A percentile compares a stretch with the other conserved stretches of the same genome.
Conservation (phyloP, 2,329 filamentous ascomycete species). For the Verticillium longisporum region DNA sequence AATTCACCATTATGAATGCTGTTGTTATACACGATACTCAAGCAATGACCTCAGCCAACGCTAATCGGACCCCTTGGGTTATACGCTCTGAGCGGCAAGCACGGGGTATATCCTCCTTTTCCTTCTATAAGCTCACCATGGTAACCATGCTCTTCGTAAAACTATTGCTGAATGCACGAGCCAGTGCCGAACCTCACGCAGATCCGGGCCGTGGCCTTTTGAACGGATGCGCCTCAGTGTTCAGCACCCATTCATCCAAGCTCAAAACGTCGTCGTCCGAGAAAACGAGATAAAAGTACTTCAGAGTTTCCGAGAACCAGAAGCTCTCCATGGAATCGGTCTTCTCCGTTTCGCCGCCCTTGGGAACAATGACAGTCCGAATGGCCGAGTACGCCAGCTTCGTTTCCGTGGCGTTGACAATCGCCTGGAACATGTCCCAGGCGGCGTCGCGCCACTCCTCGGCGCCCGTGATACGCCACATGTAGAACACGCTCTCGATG, state of each 20-base stretch:
- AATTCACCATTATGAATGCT: too few species aligned
- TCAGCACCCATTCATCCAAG: constrained; percentile 64
- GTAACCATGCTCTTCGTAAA: not conserved
- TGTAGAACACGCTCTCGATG: constrained; percentile 45
- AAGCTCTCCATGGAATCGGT: constrained; percentile 37
- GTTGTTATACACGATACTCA: too few species aligned
- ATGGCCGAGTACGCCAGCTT: constrained; percentile 35
- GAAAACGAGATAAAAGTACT: constrained; percentile 72
- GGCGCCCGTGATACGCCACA: constrained; percentile 45
- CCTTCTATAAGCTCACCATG: not conserved
- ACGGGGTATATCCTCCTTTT: too few species aligned
- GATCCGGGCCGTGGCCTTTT: constrained; percentile 18
- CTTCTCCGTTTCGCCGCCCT: constrained; percentile 7
- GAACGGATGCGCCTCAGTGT: constrained; percentile 50
- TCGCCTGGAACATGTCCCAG: constrained; percentile 40
- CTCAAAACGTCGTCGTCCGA: constrained; percentile 55
- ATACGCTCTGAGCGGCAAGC: too few species aligned
- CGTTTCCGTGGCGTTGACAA: constrained; percentile 34
- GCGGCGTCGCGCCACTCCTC: constrained; percentile 34
- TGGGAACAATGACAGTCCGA: constrained; percentile 6
- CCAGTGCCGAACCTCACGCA: not conserved
- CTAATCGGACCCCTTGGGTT: too few species aligned
- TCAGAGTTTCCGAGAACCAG: constrained; percentile 71
- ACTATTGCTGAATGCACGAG: not conserved
- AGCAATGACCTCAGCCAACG: too few species aligned